A percentile compares a stretch with the other conserved stretches of the same genome.
phyloP scores from a whole-genome alignment of 169 alveolate genomes.

The Plasmodium inui region DNA sequence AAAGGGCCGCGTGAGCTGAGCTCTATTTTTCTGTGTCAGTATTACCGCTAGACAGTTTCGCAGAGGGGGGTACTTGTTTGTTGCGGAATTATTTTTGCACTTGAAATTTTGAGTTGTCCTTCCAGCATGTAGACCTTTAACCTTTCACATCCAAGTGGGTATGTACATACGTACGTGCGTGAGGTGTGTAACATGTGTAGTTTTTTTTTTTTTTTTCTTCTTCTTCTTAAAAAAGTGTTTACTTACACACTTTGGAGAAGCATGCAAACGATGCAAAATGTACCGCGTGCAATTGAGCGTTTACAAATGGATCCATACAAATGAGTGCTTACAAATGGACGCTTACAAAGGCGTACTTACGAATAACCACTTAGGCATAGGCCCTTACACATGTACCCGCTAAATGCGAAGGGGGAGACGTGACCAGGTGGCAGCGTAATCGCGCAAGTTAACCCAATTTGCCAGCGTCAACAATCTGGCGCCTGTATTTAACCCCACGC shows the following conservation, averaged over 20 bases:
- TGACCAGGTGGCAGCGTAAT: neutral
- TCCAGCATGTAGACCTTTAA: neutral
- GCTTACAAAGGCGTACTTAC: neutral
- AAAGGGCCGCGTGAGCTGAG: neutral
- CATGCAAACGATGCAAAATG: neutral
- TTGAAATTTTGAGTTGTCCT: neutral
- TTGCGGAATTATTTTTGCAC: neutral
- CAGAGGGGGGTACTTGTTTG: neutral
- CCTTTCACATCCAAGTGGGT: neutral
- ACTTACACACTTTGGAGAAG: neutral
- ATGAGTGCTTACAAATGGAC: neutral
- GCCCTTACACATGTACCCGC: neutral
- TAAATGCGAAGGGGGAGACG: neutral
- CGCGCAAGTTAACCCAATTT: neutral
- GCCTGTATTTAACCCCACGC: neutral
- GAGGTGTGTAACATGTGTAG: neutral
- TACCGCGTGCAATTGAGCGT: neutral
- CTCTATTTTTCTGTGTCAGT: neutral
- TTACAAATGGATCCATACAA: neutral
- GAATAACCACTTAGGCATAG: neutral
- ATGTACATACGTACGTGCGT: neutral
- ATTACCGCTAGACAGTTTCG: neutral
- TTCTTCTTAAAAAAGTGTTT: neutral
- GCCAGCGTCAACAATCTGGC: neutral
- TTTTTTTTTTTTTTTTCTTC: neutral